These are phyloP conservation scores for Blastobotrys peoriensis DNA, from an alignment of 805 yeast genomes.

Conservation along the genomic window DNA sequence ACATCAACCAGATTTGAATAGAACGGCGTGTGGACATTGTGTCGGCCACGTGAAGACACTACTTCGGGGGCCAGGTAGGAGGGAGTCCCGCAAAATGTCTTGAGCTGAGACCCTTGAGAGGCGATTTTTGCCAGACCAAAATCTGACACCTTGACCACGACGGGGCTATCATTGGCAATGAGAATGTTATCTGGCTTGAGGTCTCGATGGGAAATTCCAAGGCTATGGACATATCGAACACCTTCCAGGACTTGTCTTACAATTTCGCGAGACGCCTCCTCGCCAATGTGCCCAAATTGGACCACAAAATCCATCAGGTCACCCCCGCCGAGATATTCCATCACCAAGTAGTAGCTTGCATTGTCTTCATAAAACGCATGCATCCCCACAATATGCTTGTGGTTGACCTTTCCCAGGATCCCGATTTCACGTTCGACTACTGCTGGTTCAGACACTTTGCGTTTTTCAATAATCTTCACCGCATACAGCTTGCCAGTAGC, in stretches of 20 bases:
- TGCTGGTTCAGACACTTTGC: constrained; percentile 66
- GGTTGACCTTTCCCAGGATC: constrained; percentile 69
- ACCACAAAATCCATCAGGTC: constrained; percentile 97
- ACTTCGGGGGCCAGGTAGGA: constrained; percentile 98
- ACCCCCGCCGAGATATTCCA: constrained; percentile 96
- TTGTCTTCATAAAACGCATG: constrained; percentile 82
- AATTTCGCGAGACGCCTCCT: constrained; percentile 82
- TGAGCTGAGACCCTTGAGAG: constrained; percentile 78
- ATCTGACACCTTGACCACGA: constrained; percentile 86
- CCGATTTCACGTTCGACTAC: constrained; percentile 85
- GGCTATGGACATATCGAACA: constrained; percentile 75
- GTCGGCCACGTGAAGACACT: constrained; percentile 25
- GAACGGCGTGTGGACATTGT: constrained; percentile 27
- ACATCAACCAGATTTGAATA: constrained; percentile 90
- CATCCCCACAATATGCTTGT: constrained; percentile 77
- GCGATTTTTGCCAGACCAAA: constrained; percentile 93
- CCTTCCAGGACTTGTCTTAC: constrained; percentile 80
- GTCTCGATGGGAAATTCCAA: constrained; percentile 95
- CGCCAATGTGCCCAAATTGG: constrained; percentile 80
- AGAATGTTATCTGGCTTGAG: constrained; percentile 93
- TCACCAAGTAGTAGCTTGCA: constrained; percentile 75
- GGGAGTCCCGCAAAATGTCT: constrained; percentile 94
- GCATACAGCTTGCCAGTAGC: constrained; percentile 82
- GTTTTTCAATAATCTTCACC: constrained; percentile 79
- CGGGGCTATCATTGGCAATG: constrained; percentile 87